These are phyloP conservation scores for Tolypocladium sp. DNA, from an alignment of 2,329 filamentous ascomycete species.

Conservation along the genomic window DNA sequence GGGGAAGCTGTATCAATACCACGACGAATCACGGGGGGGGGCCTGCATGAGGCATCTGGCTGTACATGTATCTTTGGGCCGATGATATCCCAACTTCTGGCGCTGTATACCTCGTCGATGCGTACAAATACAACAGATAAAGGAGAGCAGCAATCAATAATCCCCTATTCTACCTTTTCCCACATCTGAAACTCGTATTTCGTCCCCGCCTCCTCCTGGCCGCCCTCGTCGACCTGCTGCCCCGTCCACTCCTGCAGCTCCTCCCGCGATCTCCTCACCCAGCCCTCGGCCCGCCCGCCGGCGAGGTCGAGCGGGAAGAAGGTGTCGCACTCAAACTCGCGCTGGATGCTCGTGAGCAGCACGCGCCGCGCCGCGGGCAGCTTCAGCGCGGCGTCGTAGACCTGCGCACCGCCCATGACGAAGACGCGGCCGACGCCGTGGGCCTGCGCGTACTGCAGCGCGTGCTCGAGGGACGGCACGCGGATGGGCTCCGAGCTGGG, in stretches of 20 bases:
- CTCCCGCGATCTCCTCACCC: conserved; percentile 42
- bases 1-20: background rate
- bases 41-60: background rate
- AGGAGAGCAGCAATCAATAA: background rate
- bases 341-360: conserved; percentile 58
- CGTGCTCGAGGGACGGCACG: conserved; percentile 48
- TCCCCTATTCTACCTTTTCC: conserved; percentile 37
- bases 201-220: conserved; percentile 54
- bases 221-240: conserved; percentile 47
- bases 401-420: conserved; percentile 82
- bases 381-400: conserved; percentile 66
- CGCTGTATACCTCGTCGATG: background rate
- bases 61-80: background rate
- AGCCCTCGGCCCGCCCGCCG: conserved; percentile 28
- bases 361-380: conserved; percentile 50
- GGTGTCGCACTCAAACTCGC: conserved; percentile 68
- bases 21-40: background rate
- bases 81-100: conserved; percentile 1
- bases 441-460: conserved; percentile 36
- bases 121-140: conserved; percentile 2
- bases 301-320: conserved; percentile 57
- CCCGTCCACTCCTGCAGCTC: conserved; percentile 57
- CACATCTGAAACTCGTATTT: conserved; percentile 68
- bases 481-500: conserved; percentile 38
- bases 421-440: conserved; percentile 54